Evolutionary conservation across 202 grass and related monocot genomes (phyloP).

Genomic region (Thinopyrum obtusiflorum): DNA sequence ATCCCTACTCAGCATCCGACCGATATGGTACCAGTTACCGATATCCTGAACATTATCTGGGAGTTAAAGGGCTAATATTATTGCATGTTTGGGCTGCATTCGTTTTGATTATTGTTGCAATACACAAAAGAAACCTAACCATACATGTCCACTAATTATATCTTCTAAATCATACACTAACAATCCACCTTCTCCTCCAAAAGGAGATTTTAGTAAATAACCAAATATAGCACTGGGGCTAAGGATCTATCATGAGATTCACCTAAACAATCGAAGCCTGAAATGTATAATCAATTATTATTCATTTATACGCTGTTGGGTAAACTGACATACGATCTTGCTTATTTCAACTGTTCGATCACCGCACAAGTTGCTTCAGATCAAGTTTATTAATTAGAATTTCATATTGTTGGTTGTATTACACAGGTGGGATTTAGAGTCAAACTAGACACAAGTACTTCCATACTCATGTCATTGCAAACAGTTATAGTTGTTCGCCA

Average conservation of each 20-base stretch:
- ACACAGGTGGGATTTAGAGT: not conserved
- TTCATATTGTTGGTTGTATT: slow-evolving; percentile 9
- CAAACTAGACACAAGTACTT: slow-evolving; percentile 23
- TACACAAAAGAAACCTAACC: not conserved
- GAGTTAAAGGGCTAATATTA: not conserved
- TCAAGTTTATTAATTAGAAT: slow-evolving; percentile 4
- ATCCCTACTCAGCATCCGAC: not conserved
- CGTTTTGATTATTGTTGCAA: slow-evolving; percentile 22
- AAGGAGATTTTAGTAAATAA: not conserved
- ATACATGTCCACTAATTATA: not conserved
- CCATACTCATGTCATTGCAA: not conserved
- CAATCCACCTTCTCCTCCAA: not conserved
- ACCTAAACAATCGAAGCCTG: not conserved
- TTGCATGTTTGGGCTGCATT: slow-evolving; percentile 13
- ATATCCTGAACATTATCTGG: not conserved
- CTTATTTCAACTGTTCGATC: slow-evolving; percentile 25
- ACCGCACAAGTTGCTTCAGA: not conserved
- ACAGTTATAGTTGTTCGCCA: slow-evolving; percentile 2
- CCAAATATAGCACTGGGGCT: not conserved
- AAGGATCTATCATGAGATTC: not conserved
- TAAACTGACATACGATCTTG: not conserved
- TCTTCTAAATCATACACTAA: not conserved
- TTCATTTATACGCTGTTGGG: slow-evolving; percentile 12
- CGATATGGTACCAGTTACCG: not conserved
- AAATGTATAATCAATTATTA: not conserved